Evolutionary conservation across 164 flowering plant genomes (phyloP).

Genomic region (Berberis thunbergii): DNA sequence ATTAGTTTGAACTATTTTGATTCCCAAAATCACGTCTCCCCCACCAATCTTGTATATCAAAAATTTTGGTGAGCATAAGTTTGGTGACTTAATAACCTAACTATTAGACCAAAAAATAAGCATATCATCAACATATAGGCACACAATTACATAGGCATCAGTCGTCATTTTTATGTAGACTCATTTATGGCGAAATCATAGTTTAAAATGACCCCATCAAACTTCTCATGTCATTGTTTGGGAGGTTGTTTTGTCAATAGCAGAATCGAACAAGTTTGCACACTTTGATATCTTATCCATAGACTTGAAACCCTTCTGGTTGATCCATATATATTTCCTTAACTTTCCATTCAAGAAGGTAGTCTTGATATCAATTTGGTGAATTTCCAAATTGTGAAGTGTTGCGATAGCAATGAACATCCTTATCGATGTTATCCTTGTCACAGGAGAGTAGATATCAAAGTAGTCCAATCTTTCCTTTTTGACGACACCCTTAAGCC

Average conservation of each 20-base stretch:
- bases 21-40: not conserved
- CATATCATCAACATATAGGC: not conserved
- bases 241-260: not conserved
- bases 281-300: not conserved
- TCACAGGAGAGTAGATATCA: not conserved
- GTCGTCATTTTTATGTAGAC: not conserved
- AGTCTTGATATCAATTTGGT: not conserved
- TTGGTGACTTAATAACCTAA: not conserved
- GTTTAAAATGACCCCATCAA: not conserved
- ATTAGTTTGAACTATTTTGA: not conserved
- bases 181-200: not conserved
- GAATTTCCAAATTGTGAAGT: not conserved
- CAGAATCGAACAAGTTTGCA: not conserved
- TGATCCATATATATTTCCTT: constrained; percentile 1
- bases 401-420: not conserved
- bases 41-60: not conserved
- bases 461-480: not conserved
- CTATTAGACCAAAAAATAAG: too few species aligned
- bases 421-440: not conserved
- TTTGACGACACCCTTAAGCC: not conserved
- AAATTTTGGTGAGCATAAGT: too few species aligned
- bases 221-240: not conserved
- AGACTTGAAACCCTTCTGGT: not conserved
- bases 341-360: not conserved
- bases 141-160: not conserved